phyloP scores from a whole-genome alignment of 176 grass and related monocot genomes.

The Aegilops tauschii region DNA sequence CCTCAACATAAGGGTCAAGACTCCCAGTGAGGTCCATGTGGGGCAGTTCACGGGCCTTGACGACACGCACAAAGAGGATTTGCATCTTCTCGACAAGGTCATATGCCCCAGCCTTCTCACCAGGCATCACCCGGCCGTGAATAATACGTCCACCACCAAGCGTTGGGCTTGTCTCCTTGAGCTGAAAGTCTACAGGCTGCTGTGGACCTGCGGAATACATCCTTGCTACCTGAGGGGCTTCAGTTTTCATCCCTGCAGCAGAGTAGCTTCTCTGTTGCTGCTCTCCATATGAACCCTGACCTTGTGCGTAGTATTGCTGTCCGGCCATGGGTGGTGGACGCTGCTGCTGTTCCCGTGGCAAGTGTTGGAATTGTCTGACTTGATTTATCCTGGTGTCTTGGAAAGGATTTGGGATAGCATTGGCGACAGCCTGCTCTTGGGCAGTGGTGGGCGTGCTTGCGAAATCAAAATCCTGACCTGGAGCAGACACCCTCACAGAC shows the following conservation, averaged over 20 bases:
- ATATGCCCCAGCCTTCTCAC: conserved; percentile 73
- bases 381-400: conserved; percentile 44
- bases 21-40: conserved; percentile 84
- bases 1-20: conserved; percentile 82
- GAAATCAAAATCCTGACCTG: conserved; percentile 43
- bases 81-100: conserved; percentile 97
- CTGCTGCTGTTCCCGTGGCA: conserved; percentile 44
- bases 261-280: conserved; percentile 45
- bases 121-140: conserved; percentile 61
- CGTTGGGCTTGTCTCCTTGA: conserved; percentile 82
- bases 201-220: conserved; percentile 67
- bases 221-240: conserved; percentile 33
- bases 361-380: conserved; percentile 62
- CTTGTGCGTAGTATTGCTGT: conserved; percentile 29
- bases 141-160: conserved; percentile 87
- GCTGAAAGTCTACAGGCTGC: conserved; percentile 74
- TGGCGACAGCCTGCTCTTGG: conserved; percentile 36
- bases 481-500: conserved; percentile 51
- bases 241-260: conserved; percentile 18
- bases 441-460: conserved; percentile 49
- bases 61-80: conserved; percentile 85
- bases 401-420: conserved; percentile 35
- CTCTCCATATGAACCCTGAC: conserved; percentile 27
- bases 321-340: conserved; percentile 37
- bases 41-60: conserved; percentile 83